These are phyloP conservation scores for Geotrichum carabidarum DNA, from an alignment of 1,139 yeast species.

Conservation along the genomic window DNA sequence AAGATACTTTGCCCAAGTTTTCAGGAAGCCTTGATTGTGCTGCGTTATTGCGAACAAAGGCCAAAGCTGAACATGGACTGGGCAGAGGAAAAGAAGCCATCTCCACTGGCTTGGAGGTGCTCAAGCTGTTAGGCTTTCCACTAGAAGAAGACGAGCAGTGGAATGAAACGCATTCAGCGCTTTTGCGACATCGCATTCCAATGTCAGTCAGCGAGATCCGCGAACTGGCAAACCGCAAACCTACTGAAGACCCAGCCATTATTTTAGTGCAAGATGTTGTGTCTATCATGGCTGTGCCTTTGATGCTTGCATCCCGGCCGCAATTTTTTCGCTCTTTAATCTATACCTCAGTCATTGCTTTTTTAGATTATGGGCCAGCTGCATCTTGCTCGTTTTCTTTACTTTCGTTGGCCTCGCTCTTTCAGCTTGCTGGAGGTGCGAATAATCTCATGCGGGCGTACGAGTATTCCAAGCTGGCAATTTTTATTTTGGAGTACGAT, in stretches of 20 bases:
- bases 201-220: slow-evolving; percentile 45
- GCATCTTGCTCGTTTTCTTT: slow-evolving; percentile 36
- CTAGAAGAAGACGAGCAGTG: slow-evolving; percentile 39
- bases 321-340: slow-evolving; percentile 30
- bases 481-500: slow-evolving; percentile 40
- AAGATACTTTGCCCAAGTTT: slow-evolving; percentile 23
- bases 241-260: slow-evolving; percentile 35
- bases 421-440: slow-evolving; percentile 33
- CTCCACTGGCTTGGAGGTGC: slow-evolving; percentile 27
- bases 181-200: slow-evolving; percentile 40
- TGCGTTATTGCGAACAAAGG: slow-evolving; percentile 35
- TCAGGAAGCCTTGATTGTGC: slow-evolving; percentile 27
- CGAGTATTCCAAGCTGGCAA: slow-evolving; percentile 42
- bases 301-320: slow-evolving; percentile 27
- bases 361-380: slow-evolving; percentile 37
- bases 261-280: slow-evolving; percentile 44
- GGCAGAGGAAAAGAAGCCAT: slow-evolving; percentile 39
- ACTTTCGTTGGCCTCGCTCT: slow-evolving; percentile 36
- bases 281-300: slow-evolving; percentile 41
- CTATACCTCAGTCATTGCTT: slow-evolving; percentile 32
- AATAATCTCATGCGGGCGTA: slow-evolving; percentile 42
- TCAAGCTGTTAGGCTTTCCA: slow-evolving; percentile 27
- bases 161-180: slow-evolving; percentile 31
- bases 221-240: slow-evolving; percentile 33
- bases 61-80: slow-evolving; percentile 42